Base-by-base conservation (phyloP, 108 stramenopile species). In the Skeletonema menzelii region DNA sequence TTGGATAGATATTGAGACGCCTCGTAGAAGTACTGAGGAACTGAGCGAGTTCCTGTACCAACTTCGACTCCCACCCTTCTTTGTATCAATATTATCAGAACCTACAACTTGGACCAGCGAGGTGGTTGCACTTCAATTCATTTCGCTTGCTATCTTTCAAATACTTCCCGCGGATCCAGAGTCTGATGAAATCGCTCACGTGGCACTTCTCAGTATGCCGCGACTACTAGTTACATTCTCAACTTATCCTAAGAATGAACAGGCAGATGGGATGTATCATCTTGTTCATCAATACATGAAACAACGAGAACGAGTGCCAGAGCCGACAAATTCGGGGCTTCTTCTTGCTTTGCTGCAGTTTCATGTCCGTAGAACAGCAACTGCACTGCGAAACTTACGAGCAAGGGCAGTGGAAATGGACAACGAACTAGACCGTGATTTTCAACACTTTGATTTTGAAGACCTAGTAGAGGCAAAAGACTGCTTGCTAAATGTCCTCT, bases 1-100 rank as follows among this genome's bases (percentile, higher is more conserved):
- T 70, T 86, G 85, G 85, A 75, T 86, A 14, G 85, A 86, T 65
- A 83, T 86, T 49, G 85, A 86, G 55, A 82, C 82, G 3, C 69
- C 69, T 17, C 67, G 67, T 40, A 40, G 75, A 12, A 75, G 65
- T 26, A 31, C 70, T 13, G 73, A 80, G 13, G 82, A 86, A 32
- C 72, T 83, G 0, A 67, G 66, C 20, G 79, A 68, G 14, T 86
- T 82, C 60, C 26, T 86, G 49, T 64, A 73, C 14, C 65, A 80
- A 59, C 65, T 86, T 20, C 69, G 70, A 17, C 70, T 86, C 0
- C 85, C 85, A 22, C 49, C 60, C 13, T 83, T 83, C 71, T 83
- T 82, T 34, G 56, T 72, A 19, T 83, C 82, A 17, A 47, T 80
- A 8, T 27, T 86, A 44, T 75, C 79, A 27, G 82, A 75, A 28